Evolutionary conservation across 2,329 filamentous ascomycete genomes (phyloP).

Genomic region (Rhynchosporium graminicola): DNA sequence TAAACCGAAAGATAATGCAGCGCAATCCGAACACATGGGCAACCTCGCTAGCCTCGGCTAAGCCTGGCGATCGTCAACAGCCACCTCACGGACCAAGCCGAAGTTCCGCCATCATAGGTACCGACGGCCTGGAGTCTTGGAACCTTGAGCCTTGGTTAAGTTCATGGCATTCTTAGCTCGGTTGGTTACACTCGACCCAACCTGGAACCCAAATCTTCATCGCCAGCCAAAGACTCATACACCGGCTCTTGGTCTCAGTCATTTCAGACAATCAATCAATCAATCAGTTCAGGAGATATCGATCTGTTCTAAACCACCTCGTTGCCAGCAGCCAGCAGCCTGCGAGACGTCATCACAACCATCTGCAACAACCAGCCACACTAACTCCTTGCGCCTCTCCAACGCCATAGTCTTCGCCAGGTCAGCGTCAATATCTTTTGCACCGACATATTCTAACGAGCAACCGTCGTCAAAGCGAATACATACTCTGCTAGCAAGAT

Average conservation of each 20-base stretch:
- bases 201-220: background rate
- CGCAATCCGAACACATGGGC: background rate
- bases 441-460: background rate
- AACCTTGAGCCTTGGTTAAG: too few species aligned
- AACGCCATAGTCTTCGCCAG: background rate
- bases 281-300: background rate
- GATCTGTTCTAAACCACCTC: too few species aligned
- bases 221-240: background rate
- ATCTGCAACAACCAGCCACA: conserved; percentile 10
- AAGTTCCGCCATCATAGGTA: background rate
- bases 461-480: background rate
- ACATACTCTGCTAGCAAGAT: conserved; percentile 27
- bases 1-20: background rate
- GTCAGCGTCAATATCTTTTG: background rate
- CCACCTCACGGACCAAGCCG: background rate
- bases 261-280: background rate
- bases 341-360: background rate
- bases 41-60: too few species aligned
- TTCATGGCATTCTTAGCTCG: too few species aligned
- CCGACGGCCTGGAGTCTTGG: too few species aligned
- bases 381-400: background rate
- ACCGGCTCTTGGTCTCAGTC: background rate
- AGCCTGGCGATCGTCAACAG: conserved; percentile 1
- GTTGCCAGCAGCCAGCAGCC: too few species aligned
- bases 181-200: background rate